A percentile compares a stretch with the other conserved stretches of the same genome.
phyloP scores from a whole-genome alignment of 768 basidiomycete species.

The Lentinula edodes region DNA sequence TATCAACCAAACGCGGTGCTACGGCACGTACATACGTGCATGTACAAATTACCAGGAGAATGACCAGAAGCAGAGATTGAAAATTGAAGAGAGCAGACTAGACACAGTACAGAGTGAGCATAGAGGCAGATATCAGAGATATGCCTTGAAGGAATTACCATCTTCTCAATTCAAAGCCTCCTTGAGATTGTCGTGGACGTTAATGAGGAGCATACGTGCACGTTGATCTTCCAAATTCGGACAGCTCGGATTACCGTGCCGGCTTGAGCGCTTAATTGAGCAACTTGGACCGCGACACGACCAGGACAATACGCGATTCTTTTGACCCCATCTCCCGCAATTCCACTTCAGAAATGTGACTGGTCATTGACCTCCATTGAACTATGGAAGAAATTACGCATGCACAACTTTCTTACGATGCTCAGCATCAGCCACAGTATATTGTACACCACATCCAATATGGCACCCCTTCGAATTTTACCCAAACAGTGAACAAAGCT shows the following conservation, averaged over 20 bases:
- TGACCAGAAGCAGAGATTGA: constrained; percentile 88
- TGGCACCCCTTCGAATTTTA: background rate
- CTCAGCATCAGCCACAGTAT: background rate
- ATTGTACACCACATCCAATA: background rate
- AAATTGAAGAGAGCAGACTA: constrained; percentile 92
- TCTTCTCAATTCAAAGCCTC: background rate
- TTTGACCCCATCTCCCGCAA: background rate
- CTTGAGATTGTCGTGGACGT: background rate
- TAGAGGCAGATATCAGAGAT: no score
- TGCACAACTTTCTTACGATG: background rate
- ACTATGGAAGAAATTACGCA: background rate
- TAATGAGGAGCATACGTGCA: background rate
- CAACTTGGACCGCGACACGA: background rate
- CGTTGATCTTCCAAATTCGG: background rate
- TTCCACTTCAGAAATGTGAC: background rate
- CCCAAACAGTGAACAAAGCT: background rate
- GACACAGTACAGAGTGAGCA: background rate
- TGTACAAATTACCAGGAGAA: constrained; percentile 92
- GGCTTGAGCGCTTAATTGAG: background rate
- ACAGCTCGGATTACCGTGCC: background rate
- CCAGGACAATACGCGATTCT: background rate
- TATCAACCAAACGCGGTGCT: constrained; percentile 84
- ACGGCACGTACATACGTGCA: constrained; percentile 93
- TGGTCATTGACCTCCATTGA: background rate
- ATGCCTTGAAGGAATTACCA: background rate